phyloP scores from a whole-genome alignment of 2,329 filamentous ascomycete species.

The Cryphonectria parasitica region DNA sequence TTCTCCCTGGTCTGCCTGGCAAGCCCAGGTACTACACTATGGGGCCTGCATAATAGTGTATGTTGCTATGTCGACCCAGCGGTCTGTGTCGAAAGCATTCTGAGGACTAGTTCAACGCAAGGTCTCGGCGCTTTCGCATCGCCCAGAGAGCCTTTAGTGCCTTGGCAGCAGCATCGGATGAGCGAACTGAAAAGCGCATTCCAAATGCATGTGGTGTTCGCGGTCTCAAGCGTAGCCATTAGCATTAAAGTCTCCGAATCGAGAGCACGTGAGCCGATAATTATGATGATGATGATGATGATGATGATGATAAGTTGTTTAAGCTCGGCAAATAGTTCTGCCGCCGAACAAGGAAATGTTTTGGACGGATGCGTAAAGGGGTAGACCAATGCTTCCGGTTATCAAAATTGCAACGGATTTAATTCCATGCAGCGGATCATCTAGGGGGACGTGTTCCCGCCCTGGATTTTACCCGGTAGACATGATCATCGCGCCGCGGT shows the following conservation, averaged over 20 bases:
- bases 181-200: neutral
- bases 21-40: no score
- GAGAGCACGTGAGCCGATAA: neutral
- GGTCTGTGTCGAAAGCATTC: slow-evolving; percentile 1
- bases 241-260: neutral
- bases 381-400: neutral
- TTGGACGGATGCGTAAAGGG: neutral
- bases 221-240: neutral
- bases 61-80: neutral
- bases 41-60: neutral
- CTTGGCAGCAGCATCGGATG: neutral
- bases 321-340: neutral
- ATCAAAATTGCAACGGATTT: neutral
- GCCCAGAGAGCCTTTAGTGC: slow-evolving; percentile 1
- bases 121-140: neutral
- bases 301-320: no score
- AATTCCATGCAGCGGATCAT: neutral
- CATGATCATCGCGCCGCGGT: neutral
- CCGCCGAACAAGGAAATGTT: neutral
- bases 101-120: neutral
- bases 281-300: neutral
- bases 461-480: neutral
- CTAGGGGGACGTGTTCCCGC: neutral
- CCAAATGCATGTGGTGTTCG: neutral
- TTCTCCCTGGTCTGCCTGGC: neutral